A percentile compares a stretch with the other conserved stretches of the same genome.
Evolutionary conservation across 2,329 filamentous ascomycete genomes (phyloP).

Genomic region (Tolypocladium paradoxum): DNA sequence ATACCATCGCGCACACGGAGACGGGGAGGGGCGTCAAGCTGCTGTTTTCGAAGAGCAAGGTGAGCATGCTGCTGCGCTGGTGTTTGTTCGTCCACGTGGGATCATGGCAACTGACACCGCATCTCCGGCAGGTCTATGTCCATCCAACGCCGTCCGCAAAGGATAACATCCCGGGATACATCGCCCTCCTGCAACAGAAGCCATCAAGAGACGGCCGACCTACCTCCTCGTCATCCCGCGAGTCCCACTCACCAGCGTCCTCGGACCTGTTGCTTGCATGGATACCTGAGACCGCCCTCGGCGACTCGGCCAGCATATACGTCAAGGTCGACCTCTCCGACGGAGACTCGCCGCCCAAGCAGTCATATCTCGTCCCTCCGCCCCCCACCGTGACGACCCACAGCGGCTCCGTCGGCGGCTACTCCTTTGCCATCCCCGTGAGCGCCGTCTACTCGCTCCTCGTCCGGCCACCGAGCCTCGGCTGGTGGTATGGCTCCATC

Average conservation of each 20-base stretch:
- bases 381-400: constrained; percentile 78
- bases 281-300: constrained; percentile 82
- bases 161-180: constrained; percentile 91
- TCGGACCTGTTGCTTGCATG: constrained; percentile 81
- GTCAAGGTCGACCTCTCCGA: constrained; percentile 90
- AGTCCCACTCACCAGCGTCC: constrained; percentile 36
- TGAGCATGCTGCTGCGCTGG: constrained; percentile 22
- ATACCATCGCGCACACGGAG: constrained; percentile 75
- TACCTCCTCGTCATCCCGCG: constrained; percentile 17
- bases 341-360: constrained; percentile 66
- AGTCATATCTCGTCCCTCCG: constrained; percentile 83
- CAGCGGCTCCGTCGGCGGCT: constrained; percentile 60
- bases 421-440: constrained; percentile 85
- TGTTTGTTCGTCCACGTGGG: background rate
- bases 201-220: constrained; percentile 30
- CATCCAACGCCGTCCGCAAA: constrained; percentile 87
- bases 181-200: constrained; percentile 89
- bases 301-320: constrained; percentile 78
- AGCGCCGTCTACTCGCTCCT: constrained; percentile 84
- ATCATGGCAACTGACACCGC: constrained; percentile 6
- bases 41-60: constrained; percentile 94
- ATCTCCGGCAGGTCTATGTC: constrained; percentile 64
- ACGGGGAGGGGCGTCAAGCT: constrained; percentile 81
- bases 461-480: constrained; percentile 81
- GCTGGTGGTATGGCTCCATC: constrained; percentile 97